Percentiles rank a stretch among this genome's conserved stretches.
Conservation (phyloP, 108 stramenopile species). For the Aurantiochytrium sp. region DNA sequence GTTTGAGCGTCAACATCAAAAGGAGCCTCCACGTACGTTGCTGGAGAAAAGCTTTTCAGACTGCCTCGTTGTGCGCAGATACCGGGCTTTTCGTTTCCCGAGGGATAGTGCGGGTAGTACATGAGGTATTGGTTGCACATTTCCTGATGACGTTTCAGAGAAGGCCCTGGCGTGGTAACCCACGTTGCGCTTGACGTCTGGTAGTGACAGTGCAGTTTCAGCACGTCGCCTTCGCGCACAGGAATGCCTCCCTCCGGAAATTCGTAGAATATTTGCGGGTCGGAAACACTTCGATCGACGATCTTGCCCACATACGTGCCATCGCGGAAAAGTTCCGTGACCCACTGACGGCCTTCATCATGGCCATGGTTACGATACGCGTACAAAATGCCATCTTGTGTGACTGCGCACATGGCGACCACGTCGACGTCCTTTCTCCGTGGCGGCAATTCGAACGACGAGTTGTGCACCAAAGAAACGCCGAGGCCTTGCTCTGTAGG, state of each 20-base stretch:
- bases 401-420: not conserved
- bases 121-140: constrained; percentile 17
- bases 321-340: not conserved
- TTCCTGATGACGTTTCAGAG: not conserved
- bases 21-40: not conserved
- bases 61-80: not conserved
- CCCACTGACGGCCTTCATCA: not conserved
- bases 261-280: not conserved
- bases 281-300: not conserved
- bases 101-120: not conserved
- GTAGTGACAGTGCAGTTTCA: not conserved
- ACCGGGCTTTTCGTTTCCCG: not conserved
- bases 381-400: not conserved
- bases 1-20: not conserved
- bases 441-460: not conserved
- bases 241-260: not conserved
- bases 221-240: not conserved
- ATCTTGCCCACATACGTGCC: not conserved
- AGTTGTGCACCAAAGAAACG: not conserved
- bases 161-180: not conserved
- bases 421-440: not conserved
- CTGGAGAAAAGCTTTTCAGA: not conserved
- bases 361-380: not conserved
- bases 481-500: not conserved
- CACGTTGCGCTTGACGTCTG: not conserved